Evolutionary conservation across 2,329 filamentous ascomycete species (phyloP), one percentile per base, ranked within the genome.

Genomic region (Hymenoscyphus linearis): DNA sequence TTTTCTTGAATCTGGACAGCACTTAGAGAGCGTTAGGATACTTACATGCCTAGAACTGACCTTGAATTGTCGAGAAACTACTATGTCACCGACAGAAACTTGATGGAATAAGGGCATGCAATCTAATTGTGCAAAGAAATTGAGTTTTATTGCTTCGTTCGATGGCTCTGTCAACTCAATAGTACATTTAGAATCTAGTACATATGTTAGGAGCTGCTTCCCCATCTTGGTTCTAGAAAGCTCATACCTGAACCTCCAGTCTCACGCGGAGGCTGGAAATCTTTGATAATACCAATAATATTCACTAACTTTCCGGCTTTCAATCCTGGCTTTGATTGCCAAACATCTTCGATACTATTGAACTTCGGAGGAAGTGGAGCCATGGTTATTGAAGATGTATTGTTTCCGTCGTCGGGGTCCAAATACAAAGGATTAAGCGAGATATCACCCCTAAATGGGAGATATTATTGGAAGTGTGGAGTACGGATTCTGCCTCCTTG

Each of bases 251-350:
- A 6, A 47, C n/a, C n/a, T 25, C 82, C 76, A 1, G 85, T 85
- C 12, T 71, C 60, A 0, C 77, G 78, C 0, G 85, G 82, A 0
- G 79, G 74, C 60, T 84, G 79, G 55, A 79, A 80, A 67, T 93
- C 89, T 57, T 84, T 83, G 3, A 93, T 82, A 4, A 93, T 74
- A 1, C 91, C 92, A 57, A 91, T 81, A 47, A 95, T 75, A 74
- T 78, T 87, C 65, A 86, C 77, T 5, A 76, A 31, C 14, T 61
- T 1, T 50, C 66, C 70, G 65, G 27, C 66, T 22, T 26, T 35
- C 4, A 53, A 3, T 9, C 36, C 26, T 31, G 27, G 27, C 27
- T 7, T 3, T 31, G 27, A 7, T 4, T 31, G 7, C 2, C 47
- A 27, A 18, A 37, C 73, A 12, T 70, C 44, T 36, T 65, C 53